Evolutionary conservation across 208 protist genomes (phyloP), one percentile per base, ranked within the genome.

Genomic region (Wallacemonas rigidus): DNA sequence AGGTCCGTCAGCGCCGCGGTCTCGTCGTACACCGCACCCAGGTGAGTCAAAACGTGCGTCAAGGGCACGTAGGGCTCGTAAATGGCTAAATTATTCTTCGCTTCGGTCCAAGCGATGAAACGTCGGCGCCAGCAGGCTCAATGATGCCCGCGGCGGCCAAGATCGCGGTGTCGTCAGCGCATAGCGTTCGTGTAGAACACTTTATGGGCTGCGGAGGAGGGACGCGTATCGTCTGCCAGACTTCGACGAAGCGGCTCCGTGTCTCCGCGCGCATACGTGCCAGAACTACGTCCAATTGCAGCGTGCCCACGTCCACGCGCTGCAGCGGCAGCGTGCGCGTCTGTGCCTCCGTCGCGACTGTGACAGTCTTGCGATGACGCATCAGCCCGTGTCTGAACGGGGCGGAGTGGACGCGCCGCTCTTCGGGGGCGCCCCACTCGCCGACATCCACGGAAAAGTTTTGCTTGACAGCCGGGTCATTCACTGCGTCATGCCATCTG

Each of bases 1-100:
- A 67, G 61, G 61, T 67, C 61, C n/a, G 44, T 51, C 38, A 67
- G 47, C 6, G 1, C 15, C 7, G 61, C 61, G 61, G 61, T 40
- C 12, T 43, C 36, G 14, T 43, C 61, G 36, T 43, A 43, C 5
- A 67, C 61, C 61, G 14, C 61, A 15, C 15, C 61, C 6, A 67
- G 26, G 56, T 50, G 45, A 14, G 45, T 50, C 11, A 11, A 50
- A 50, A 50, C 45, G 45, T 50, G 45, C 45, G 45, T 50, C 45
- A 50, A 50, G 45, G 45, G 45, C 45, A 50, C 45, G 45, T 50
- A 50, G 11, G 45, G 45, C 45, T 50, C 45, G 45, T 50, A 50
- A 11, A 50, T 11, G 45, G 5, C 45, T 11, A 11, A 50, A 11
- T 50, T 11, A 50, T 50, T 50, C 45, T 50, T 50, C 7, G 45